These are phyloP conservation scores for Pyracantha coccinea DNA, from an alignment of 331 rosid genomes.

Conservation along the genomic window DNA sequence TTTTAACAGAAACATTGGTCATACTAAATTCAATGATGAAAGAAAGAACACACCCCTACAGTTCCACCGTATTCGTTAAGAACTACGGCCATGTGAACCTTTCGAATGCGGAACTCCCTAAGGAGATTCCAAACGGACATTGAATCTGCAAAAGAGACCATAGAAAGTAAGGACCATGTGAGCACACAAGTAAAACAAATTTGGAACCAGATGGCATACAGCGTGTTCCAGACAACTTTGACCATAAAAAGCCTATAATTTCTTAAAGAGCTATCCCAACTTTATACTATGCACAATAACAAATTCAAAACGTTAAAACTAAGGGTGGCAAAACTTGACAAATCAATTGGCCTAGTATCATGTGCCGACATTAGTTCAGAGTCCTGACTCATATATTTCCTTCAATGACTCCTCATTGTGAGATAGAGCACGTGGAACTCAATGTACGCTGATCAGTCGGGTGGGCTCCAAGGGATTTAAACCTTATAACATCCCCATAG, in stretches of 20 bases:
- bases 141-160: slow-evolving; percentile 64
- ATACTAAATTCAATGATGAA: not conserved
- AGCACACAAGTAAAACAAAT: not conserved
- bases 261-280: not conserved
- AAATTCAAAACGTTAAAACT: not conserved
- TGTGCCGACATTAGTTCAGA: not conserved
- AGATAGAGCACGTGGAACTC: not conserved
- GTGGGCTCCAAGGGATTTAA: not conserved
- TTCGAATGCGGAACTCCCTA: slow-evolving; percentile 94
- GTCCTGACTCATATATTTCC: not conserved
- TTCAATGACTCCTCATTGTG: not conserved
- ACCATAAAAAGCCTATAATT: not conserved
- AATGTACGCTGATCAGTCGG: not conserved
- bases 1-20: not conserved
- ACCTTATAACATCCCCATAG: not conserved
- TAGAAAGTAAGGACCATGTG: not conserved
- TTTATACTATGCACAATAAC: not conserved
- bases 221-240: not conserved
- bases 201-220: not conserved
- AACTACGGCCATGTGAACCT: slow-evolving; percentile 99
- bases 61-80: slow-evolving; percentile 99
- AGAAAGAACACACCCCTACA: slow-evolving; percentile 71
- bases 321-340: not conserved
- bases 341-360: not conserved
- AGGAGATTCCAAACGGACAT: slow-evolving; percentile 99